Base-by-base conservation (phyloP, 2,329 filamentous ascomycete genomes). In the Trichoderma koningii region DNA sequence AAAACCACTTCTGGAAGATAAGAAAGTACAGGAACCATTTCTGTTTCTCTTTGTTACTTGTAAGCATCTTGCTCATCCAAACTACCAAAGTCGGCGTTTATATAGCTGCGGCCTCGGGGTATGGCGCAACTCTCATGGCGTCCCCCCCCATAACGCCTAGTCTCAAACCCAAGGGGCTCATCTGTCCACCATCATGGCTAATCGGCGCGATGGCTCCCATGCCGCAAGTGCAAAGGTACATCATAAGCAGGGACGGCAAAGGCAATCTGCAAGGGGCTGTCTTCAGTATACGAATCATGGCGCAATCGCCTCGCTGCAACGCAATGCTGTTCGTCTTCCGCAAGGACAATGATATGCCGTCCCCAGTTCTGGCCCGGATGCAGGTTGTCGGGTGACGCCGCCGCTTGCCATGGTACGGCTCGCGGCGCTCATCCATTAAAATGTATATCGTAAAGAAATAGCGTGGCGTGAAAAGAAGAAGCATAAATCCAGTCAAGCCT, bases 381-480 rank as follows among this genome's bases (percentile, higher is more conserved):
- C 21, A 51, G 17, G 41, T 26, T 38, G 15, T 44, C 6, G 19
- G n/a, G 23, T 30, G 60, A n/a, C 53, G 41, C 28, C 30, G 60
- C 41, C 50, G 26, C 28, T n/a, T 21, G 45, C 26, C 15, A n/a
- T 23, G 21, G 21, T 5, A 50, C 48, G 41, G 45, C 51, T 19
- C 38, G 26, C 41, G 50, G 60, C 53, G 56, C 55, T 38, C 44
- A 14, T 15, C 41, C 50, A 28, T 45, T 55, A 34, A 55, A 45
- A 42, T 34, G 44, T 53, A 63, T 47, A 55, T 63, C 50, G 19
- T 63, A 47, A 63, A 53, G 41, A 63, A 53, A 47, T 41, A 10
- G 21, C 28, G 45, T 28, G 59, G 48, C 38, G 23, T 50, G 51
- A 48, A 30, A 44, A 48, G 15, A 19, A 28, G 4, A 28, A 19